phyloP scores from a whole-genome alignment of 495 filamentous ascomycete species.

The Daldinia concentrica region DNA sequence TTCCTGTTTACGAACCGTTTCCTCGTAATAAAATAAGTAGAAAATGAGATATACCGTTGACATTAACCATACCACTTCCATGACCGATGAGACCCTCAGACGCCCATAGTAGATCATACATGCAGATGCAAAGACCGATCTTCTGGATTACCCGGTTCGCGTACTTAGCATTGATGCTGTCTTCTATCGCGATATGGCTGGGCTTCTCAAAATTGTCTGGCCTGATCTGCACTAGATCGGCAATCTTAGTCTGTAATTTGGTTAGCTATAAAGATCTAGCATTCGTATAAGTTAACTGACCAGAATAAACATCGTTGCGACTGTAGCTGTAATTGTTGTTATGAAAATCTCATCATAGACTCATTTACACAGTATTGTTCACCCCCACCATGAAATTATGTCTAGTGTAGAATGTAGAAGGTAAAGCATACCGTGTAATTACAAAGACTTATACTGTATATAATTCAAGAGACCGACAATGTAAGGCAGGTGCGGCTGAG shows the following conservation, averaged over 20 bases:
- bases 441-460: background rate
- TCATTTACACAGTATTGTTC: background rate
- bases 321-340: background rate
- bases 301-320: constrained; percentile 55
- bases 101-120: constrained; percentile 85
- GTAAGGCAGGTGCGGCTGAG: constrained; percentile 19
- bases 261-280: background rate
- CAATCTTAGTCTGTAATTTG: constrained; percentile 68
- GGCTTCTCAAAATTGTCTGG: constrained; percentile 86
- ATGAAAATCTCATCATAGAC: background rate
- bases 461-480: background rate
- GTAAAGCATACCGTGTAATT: background rate
- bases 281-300: constrained; percentile 28
- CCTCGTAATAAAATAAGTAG: background rate
- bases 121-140: constrained; percentile 88
- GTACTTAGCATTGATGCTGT: constrained; percentile 95
- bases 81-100: constrained; percentile 94
- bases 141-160: constrained; percentile 75
- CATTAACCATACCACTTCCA: constrained; percentile 86
- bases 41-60: constrained; percentile 71
- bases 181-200: constrained; percentile 81
- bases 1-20: background rate
- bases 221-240: constrained; percentile 89
- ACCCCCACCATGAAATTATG: background rate
- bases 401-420: too few species aligned